Percentiles rank a stretch among this genome's conserved stretches.
Conservation (phyloP, 140 eudicot genomes). For the Anethum foeniculum region DNA sequence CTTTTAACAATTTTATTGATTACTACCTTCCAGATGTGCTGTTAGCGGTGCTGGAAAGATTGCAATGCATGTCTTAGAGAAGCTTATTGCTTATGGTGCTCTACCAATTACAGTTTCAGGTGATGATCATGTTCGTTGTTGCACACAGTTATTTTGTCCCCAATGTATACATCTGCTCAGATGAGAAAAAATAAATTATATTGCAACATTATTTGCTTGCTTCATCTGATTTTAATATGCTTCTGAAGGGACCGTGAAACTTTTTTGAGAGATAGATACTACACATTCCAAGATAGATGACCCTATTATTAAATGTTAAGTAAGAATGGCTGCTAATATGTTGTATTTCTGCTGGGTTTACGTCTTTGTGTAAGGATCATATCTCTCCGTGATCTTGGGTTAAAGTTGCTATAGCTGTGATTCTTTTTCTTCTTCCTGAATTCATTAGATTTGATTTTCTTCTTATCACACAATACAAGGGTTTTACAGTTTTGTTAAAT, state of each 20-base stretch:
- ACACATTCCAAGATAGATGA: not conserved
- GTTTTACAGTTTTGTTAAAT: not conserved
- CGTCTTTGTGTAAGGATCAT: not conserved
- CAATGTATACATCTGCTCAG: not conserved
- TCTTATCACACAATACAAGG: not conserved
- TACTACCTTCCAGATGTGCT: slow-evolving; percentile 48
- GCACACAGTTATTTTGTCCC: not conserved
- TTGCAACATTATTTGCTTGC: not conserved
- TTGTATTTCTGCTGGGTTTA: not conserved
- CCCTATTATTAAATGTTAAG: not conserved
- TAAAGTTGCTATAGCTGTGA: not conserved
- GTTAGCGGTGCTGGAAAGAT: slow-evolving; percentile 99
- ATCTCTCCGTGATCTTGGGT: not conserved
- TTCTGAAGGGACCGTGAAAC: not conserved
- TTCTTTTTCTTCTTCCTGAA: not conserved
- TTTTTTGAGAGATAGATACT: not conserved
- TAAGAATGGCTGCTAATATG: not conserved
- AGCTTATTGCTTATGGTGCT: slow-evolving; percentile 88
- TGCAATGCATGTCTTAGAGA: slow-evolving; percentile 93
- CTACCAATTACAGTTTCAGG: slow-evolving; percentile 93
- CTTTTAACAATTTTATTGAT: slow-evolving; percentile 4
- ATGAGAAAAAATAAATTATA: not conserved
- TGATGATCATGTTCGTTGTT: slow-evolving; percentile 12
- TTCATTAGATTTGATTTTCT: not conserved
- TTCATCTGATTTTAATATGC: not conserved